phyloP scores from a whole-genome alignment of 495 filamentous ascomycete species.

The Letharia lupina region DNA sequence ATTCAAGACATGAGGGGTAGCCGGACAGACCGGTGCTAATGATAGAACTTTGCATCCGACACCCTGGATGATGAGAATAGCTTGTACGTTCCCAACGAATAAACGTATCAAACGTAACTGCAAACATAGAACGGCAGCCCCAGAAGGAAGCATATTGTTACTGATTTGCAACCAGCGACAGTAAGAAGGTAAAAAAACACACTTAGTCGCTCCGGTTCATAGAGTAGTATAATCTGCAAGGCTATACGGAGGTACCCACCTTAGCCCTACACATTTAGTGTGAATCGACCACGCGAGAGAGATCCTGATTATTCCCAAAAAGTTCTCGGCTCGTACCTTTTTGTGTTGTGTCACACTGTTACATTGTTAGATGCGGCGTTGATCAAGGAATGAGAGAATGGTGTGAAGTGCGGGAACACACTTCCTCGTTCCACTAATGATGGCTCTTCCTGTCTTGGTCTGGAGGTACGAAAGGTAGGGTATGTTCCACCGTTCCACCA shows the following conservation, averaged over 20 bases:
- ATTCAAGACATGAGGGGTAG: not conserved
- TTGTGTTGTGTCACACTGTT: not conserved
- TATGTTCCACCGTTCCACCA: not conserved
- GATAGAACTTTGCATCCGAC: not conserved
- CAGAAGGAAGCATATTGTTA: not conserved
- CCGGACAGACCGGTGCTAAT: not conserved
- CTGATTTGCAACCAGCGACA: not conserved
- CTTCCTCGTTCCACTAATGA: not conserved
- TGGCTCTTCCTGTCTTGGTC: not conserved
- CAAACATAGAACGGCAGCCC: not conserved
- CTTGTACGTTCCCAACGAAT: not conserved
- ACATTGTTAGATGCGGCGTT: not conserved
- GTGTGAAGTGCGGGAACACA: not conserved
- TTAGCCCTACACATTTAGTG: not conserved
- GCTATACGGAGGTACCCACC: not conserved
- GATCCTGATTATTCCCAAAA: not conserved
- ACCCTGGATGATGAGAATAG: not conserved
- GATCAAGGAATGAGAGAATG: not conserved
- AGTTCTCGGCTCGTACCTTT: not conserved
- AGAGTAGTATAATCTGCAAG: not conserved
- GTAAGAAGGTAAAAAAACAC: too few relatives aligned
- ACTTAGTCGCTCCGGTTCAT: not conserved
- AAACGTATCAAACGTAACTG: not conserved
- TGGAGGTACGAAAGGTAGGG: not conserved
- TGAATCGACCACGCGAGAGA: not conserved